These are phyloP conservation scores for Penicillium digitatum DNA, from an alignment of 2,329 filamentous ascomycete genomes.

Conservation along the genomic window DNA sequence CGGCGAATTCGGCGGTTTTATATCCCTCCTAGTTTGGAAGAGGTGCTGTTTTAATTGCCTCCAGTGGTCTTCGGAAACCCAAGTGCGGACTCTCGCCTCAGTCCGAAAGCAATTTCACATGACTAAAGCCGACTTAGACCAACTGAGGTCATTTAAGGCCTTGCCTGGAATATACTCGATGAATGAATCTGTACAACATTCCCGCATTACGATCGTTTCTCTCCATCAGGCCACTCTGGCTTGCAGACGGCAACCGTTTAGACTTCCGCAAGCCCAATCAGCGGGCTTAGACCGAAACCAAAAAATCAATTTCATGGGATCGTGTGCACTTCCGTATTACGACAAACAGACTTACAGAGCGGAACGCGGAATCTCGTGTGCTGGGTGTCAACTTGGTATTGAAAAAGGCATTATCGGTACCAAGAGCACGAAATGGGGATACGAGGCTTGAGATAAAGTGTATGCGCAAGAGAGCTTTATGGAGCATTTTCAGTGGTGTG, in stretches of 20 bases:
- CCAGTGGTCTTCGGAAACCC: conserved; percentile 7
- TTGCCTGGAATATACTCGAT: conserved; percentile 16
- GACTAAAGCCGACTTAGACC: conserved; percentile 5
- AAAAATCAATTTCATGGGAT: conserved; percentile 15
- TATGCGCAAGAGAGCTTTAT: conserved; percentile 10
- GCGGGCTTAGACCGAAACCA: conserved; percentile 2
- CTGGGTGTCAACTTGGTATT: conserved; percentile 13
- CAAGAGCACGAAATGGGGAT: not conserved
- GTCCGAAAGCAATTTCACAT: conserved; percentile 11
- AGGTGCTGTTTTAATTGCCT: conserved; percentile 13
- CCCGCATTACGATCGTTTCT: conserved; percentile 14
- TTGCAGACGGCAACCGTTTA: conserved; percentile 7
- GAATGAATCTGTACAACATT: conserved; percentile 9
- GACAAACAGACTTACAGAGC: conserved; percentile 9
- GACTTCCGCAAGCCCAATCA: conserved; percentile 1
- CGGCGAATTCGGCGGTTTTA: conserved; percentile 11
- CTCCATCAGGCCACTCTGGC: conserved; percentile 9
- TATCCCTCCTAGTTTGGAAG: conserved; percentile 11
- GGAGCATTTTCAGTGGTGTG: conserved; percentile 6
- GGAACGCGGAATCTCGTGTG: conserved; percentile 12
- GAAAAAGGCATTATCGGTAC: conserved; percentile 14
- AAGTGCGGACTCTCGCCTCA: conserved; percentile 13
- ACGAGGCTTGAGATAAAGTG: conserved; percentile 12
- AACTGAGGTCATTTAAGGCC: conserved; percentile 12
- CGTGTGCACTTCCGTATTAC: conserved; percentile 18